Evolutionary conservation across 108 stramenopile species (phyloP).

Genomic region (Halocafeteria seosinensis): DNA sequence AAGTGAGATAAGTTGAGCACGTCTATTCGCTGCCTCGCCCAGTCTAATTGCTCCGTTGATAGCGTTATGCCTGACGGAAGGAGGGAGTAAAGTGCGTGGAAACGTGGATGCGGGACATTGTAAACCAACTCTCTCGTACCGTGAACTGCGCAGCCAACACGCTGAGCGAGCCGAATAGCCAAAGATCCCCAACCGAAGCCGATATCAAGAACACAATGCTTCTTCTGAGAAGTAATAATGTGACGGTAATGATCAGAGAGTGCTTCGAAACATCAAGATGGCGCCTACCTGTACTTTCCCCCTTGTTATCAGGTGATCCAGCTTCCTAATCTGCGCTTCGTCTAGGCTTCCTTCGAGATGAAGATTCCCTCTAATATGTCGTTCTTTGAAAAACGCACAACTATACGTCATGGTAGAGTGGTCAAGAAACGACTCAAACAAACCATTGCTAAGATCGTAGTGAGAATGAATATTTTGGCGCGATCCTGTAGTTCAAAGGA

Average conservation of each 20-base stretch:
- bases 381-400: slow-evolving; percentile 64
- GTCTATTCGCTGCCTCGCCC: slow-evolving; percentile 60
- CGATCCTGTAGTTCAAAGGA: no score
- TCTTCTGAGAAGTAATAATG: neutral
- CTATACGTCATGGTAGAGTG: slow-evolving; percentile 70
- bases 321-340: slow-evolving; percentile 80
- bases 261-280: no score
- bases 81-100: no score
- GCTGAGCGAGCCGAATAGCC: slow-evolving; percentile 63
- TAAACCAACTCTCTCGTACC: no score
- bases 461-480: slow-evolving; percentile 84
- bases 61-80: slow-evolving; percentile 92
- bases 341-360: slow-evolving; percentile 43
- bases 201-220: slow-evolving; percentile 59
- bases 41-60: slow-evolving; percentile 69
- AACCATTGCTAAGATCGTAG: slow-evolving; percentile 75
- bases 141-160: no score
- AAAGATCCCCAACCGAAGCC: slow-evolving; percentile 90
- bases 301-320: slow-evolving; percentile 62
- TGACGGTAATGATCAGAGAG: slow-evolving; percentile 6
- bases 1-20: slow-evolving; percentile 57
- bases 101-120: slow-evolving; percentile 61
- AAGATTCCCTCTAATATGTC: slow-evolving; percentile 13
- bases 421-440: slow-evolving; percentile 74
- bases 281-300: slow-evolving; percentile 54